These are phyloP conservation scores for Capsicum baccatum DNA, from an alignment of 257 asterid genomes.

Conservation along the genomic window DNA sequence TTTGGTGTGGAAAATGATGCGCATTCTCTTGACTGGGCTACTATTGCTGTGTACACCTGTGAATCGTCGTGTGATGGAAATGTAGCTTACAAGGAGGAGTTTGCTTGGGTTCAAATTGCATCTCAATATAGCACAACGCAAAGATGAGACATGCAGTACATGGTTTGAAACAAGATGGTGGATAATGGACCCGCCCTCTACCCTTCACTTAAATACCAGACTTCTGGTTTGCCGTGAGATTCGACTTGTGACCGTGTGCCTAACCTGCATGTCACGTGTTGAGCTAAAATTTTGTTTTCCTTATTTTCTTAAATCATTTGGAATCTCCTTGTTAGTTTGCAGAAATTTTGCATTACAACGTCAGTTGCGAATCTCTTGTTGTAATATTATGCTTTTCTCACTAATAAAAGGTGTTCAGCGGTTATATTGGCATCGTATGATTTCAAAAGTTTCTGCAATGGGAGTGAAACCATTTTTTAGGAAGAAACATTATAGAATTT, in stretches of 20 bases:
- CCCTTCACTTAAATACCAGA: background rate
- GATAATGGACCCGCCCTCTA: background rate
- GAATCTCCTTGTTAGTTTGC: background rate
- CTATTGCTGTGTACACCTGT: slow-evolving; percentile 78
- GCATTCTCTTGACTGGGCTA: slow-evolving; percentile 92
- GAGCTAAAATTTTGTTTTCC: background rate
- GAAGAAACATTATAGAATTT: background rate
- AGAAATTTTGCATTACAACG: background rate
- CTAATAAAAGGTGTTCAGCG: background rate
- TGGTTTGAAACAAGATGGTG: background rate
- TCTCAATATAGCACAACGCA: slow-evolving; percentile 52
- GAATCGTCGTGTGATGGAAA: slow-evolving; percentile 70
- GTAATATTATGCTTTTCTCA: background rate
- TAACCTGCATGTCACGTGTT: background rate
- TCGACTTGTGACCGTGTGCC: background rate
- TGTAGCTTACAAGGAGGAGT: slow-evolving; percentile 75
- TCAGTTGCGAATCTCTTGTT: background rate
- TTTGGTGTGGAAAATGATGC: slow-evolving; percentile 72
- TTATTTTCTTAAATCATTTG: background rate
- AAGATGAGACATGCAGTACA: background rate
- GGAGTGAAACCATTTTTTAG: background rate
- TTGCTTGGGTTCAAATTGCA: slow-evolving; percentile 83
- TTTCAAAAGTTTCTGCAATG: background rate
- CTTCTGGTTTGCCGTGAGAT: background rate
- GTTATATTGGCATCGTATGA: background rate